phyloP scores from a whole-genome alignment of 352 stramenopile species.

The Pythium brachiatum region DNA sequence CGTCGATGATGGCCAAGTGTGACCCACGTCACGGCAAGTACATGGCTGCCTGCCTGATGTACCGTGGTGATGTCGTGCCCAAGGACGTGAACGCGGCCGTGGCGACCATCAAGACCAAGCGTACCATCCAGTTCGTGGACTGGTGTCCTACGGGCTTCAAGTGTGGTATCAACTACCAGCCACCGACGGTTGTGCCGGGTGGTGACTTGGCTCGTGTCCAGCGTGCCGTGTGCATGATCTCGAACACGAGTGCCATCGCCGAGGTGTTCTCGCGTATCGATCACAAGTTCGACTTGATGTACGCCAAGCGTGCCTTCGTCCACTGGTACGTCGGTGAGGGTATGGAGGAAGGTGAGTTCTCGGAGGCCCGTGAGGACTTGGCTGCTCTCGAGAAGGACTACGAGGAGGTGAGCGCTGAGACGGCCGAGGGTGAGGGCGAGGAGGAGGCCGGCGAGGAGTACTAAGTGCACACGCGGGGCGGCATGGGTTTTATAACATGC shows the following conservation, averaged over 20 bases:
- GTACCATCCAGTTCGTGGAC: conserved; percentile 97
- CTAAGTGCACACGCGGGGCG: conserved; percentile 33
- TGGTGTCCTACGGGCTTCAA: conserved; percentile 98
- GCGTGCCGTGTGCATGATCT: conserved; percentile 98
- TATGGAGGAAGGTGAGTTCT: conserved; percentile 99
- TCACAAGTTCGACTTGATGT: conserved; percentile 99
- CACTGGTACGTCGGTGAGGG: conserved; percentile 99
- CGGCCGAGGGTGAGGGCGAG: conserved; percentile 93
- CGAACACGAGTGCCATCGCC: conserved; percentile 98
- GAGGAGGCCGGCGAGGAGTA: conserved; percentile 91
- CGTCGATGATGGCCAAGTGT: conserved; percentile 99
- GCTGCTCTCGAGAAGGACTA: conserved; percentile 99
- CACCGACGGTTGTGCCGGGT: conserved; percentile 94
- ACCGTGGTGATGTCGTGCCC: conserved; percentile 94
- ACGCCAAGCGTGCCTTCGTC: conserved; percentile 99
- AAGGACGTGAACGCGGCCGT: conserved; percentile 94
- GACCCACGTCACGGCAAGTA: conserved; percentile 99
- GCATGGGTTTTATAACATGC: conserved; percentile 10
- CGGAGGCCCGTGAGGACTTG: conserved; percentile 98
- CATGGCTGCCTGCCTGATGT: conserved; percentile 99
- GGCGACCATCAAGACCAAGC: conserved; percentile 97
- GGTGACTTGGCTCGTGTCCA: conserved; percentile 97
- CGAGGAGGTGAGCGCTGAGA: conserved; percentile 99
- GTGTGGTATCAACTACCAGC: conserved; percentile 99
- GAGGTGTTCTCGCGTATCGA: conserved; percentile 98